Conservation (phyloP, 805 yeast species). For the Scheffersomyces amazonensis region DNA sequence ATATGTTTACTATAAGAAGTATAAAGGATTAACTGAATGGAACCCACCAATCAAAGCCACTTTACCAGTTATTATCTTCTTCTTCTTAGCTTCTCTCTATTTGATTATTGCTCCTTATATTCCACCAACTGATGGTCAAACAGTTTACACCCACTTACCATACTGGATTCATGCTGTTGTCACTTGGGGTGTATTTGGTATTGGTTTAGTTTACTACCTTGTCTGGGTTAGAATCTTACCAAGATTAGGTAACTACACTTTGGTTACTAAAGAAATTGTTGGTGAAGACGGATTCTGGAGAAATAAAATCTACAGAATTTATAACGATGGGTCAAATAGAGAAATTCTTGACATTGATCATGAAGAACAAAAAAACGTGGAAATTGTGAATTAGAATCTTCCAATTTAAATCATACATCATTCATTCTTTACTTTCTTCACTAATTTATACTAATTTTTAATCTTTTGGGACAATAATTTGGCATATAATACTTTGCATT, state of each 20-base stretch:
- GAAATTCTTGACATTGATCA: constrained; percentile 4
- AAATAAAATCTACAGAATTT: constrained; percentile 48
- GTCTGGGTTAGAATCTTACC: constrained; percentile 64
- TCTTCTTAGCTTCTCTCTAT: constrained; percentile 62
- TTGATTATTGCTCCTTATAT: constrained; percentile 75
- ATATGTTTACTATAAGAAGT: constrained; percentile 50
- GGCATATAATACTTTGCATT: too few species aligned
- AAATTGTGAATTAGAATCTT: not conserved
- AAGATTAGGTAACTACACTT: constrained; percentile 46
- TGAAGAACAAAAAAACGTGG: not conserved
- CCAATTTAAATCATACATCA: too few species aligned
- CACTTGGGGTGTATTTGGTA: constrained; percentile 70
- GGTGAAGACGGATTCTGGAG: constrained; percentile 76
- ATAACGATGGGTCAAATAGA: constrained; percentile 16
- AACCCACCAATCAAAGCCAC: constrained; percentile 70
- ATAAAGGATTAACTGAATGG: constrained; percentile 56
- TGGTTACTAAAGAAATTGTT: constrained; percentile 51
- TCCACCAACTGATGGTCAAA: constrained; percentile 66
- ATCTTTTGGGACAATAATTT: too few species aligned
- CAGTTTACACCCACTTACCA: constrained; percentile 68
- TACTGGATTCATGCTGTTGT: constrained; percentile 80
- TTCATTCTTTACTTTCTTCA: too few species aligned
- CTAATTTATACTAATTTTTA: too few species aligned
- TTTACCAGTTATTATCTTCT: constrained; percentile 60
- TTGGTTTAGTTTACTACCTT: constrained; percentile 67